Evolutionary conservation across 352 stramenopile genomes (phyloP).

Genomic region (Phytophthora aleatoria): DNA sequence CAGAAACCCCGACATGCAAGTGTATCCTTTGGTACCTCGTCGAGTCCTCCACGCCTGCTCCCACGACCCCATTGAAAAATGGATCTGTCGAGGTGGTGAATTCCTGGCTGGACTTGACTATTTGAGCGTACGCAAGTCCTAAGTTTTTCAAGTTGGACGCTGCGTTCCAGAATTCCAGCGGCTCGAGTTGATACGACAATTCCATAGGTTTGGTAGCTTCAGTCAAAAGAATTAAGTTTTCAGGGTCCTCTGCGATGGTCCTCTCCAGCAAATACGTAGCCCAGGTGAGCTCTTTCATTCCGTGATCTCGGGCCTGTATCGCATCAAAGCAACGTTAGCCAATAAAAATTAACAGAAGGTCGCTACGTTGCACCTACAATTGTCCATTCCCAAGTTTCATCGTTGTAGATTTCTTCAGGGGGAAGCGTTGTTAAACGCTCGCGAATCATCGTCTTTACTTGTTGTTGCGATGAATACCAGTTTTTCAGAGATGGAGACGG

Average conservation of each 20-base stretch:
- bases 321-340: constrained; percentile 5
- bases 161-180: constrained; percentile 60
- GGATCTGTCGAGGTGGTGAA: constrained; percentile 44
- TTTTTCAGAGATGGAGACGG: constrained; percentile 28
- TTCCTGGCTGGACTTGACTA: constrained; percentile 82
- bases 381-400: constrained; percentile 94
- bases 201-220: constrained; percentile 80
- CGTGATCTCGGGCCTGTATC: constrained; percentile 63
- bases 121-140: constrained; percentile 93
- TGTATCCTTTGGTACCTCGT: constrained; percentile 33
- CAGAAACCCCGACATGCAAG: neutral
- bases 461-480: constrained; percentile 55
- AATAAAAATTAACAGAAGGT: neutral
- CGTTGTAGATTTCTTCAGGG: constrained; percentile 75
- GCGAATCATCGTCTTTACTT: constrained; percentile 42
- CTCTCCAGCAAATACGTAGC: constrained; percentile 90
- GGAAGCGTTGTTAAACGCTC: constrained; percentile 49
- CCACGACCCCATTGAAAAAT: constrained; percentile 59
- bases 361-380: constrained; percentile 50
- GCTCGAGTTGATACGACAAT: constrained; percentile 68
- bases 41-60: constrained; percentile 38
- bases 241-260: constrained; percentile 71
- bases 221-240: constrained; percentile 67
- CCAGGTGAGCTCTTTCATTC: constrained; percentile 78
- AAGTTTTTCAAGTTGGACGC: constrained; percentile 92